Evolutionary conservation across 352 stramenopile species (phyloP), one percentile per base, ranked within the genome.

Genomic region (Pythium myriotylum): DNA sequence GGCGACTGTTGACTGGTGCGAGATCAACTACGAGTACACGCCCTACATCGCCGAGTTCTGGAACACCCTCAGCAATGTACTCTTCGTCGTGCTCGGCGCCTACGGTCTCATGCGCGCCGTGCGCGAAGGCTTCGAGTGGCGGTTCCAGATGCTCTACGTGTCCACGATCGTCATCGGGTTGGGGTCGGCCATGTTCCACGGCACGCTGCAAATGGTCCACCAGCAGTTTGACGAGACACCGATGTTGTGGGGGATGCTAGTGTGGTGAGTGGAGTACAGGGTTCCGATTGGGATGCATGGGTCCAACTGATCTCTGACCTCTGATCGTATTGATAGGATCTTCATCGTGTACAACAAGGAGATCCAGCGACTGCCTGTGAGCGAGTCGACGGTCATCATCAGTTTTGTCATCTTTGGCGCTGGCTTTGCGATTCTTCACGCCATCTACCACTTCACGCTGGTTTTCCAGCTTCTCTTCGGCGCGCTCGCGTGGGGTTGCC

Each of bases 1-100:
- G n/a, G 77, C 87, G 40, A 92, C 81, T 10, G 90, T 94, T 55
- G 83, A 96, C 69, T 96, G 87, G 87, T 96, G 87, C 58, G 87
- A 96, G 69, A 58, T 43, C 62, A 92, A 96, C 67, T 96, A 96
- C 59, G 58, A 86, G 63, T 61, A 87, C 69, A 87, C 67, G 53
- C 77, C 68, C 49, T 96, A 94, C 62, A 73, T 96, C 33, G 87
- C 87, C 55, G 87, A 96, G 74, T 93, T 91, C 69, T 94, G 86
- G 84, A 96, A 96, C 76, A 94, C 85, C 8, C 40, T 92, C 51
- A 92, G 83, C 75, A 94, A 92, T 53, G 70, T 89, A 35, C 68
- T 89, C n/a, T 94, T 94, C 49, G 73, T 94, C 17, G 14, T 96
- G 6, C 64, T 92, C 4, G 84, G 86, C 5, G 65, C 88, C 43